Conservation (phyloP, 2,329 filamentous ascomycete genomes). For the Pseudonectria buxi region DNA sequence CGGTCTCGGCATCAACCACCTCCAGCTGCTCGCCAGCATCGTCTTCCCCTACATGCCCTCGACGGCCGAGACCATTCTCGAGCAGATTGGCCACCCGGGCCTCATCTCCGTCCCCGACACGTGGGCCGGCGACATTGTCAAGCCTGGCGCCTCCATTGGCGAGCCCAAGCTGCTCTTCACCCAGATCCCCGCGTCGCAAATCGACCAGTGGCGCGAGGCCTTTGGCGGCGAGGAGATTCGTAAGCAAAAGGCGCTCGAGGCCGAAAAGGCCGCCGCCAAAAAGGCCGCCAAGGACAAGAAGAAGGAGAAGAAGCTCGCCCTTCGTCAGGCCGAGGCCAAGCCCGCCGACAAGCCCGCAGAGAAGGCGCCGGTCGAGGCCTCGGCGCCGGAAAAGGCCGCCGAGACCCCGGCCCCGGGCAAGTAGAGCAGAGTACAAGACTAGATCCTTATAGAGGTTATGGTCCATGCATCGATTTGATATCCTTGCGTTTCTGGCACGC, state of each 20-base stretch:
- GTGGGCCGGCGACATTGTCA: constrained; percentile 56
- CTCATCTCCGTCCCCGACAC: constrained; percentile 53
- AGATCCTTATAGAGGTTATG: neutral
- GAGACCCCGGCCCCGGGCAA: constrained; percentile 8
- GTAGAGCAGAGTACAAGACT: neutral
- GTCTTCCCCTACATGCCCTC: constrained; percentile 79
- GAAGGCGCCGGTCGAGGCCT: constrained; percentile 2
- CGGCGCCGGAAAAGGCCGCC: constrained; percentile 7
- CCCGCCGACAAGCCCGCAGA: constrained; percentile 1
- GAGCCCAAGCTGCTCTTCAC: constrained; percentile 73
- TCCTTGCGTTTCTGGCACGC: no score
- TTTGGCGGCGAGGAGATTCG: constrained; percentile 62
- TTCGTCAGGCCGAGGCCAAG: constrained; percentile 11
- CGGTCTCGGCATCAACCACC: constrained; percentile 74
- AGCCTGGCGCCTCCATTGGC: constrained; percentile 73
- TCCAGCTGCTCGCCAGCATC: constrained; percentile 72
- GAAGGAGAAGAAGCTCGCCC: constrained; percentile 36
- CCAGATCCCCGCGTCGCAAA: constrained; percentile 75
- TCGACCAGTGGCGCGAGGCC: constrained; percentile 72
- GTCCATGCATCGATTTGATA: no score
- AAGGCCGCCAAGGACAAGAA: constrained; percentile 44
- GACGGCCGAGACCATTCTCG: constrained; percentile 67
- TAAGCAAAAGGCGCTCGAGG: constrained; percentile 59
- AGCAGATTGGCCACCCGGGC: constrained; percentile 60
- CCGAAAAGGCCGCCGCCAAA: constrained; percentile 44